Conservation (phyloP, 768 basidiomycete genomes). For the Nidularia pulvinata region DNA sequence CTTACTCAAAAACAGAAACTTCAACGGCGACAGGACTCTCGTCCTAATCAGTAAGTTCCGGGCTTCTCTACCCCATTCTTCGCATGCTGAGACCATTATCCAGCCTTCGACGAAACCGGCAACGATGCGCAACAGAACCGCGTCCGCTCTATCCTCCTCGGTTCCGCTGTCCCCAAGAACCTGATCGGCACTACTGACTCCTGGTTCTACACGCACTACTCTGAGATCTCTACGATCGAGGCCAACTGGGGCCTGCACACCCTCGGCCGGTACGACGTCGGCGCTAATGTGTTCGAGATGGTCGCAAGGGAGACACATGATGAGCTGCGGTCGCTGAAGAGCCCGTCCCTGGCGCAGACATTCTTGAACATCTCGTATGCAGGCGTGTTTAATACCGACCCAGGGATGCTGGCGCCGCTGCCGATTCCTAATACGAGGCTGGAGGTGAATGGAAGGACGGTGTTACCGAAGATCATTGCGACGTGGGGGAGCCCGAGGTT, state of each 20-base stretch:
- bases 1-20: conserved; percentile 43
- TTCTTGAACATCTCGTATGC: conserved; percentile 22
- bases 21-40: conserved; percentile 55
- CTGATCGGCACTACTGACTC: conserved; percentile 44
- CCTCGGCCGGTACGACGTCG: conserved; percentile 58
- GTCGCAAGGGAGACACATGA: conserved; percentile 49
- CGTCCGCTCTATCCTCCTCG: conserved; percentile 40
- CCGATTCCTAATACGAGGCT: conserved; percentile 20
- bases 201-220: conserved; percentile 65
- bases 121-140: conserved; percentile 40
- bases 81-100: no score
- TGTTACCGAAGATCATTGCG: conserved; percentile 15
- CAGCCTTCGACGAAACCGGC: conserved; percentile 58
- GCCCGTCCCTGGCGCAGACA: conserved; percentile 3
- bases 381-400: conserved; percentile 18
- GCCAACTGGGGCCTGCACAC: conserved; percentile 63
- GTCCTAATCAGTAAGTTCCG: conserved; percentile 41
- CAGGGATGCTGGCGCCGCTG: conserved; percentile 6
- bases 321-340: conserved; percentile 14
- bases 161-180: conserved; percentile 37
- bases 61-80: background rate
- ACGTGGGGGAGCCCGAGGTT: conserved; percentile 17
- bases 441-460: conserved; percentile 18
- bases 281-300: conserved; percentile 53
- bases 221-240: conserved; percentile 51